Base-by-base conservation (phyloP, 768 basidiomycete genomes). In the Pleurotus tuber-regium region DNA sequence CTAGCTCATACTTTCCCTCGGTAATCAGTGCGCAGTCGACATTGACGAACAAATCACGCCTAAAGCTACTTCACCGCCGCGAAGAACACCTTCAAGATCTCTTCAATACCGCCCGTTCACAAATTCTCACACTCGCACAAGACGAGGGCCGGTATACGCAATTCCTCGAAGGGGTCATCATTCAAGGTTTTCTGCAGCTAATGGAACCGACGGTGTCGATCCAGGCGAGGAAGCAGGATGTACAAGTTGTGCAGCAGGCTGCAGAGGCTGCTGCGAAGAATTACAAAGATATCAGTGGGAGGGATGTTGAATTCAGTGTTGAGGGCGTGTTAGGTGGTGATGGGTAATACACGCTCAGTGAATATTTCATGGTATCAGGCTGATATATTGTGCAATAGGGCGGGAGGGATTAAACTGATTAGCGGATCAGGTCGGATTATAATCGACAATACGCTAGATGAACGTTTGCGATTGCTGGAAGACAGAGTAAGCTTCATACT, bases 391-490 rank as follows among this genome's bases (percentile, higher is more conserved):
- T 12, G n/a, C 25, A 57, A 5, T 54, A 92, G 91, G 56, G 82
- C 94, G 51, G 97, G 97, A 11, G 96, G 96, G 11, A 72, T 97
- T 41, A 84, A 85, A 61, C 79, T 98, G 14, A 63, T 79, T 11
- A 89, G 80, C 47, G 87, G 86, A 18, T 77, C 77, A 8, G 77
- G 79, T 28, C 82, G 92, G 46, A 98, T 98, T 66, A 87, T 83
- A 18, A 78, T 99, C 19, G 90, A 98, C 69, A 98, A 99, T 64
- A 94, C 95, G 2, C 74, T 99, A 44, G 95, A 96, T 59, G 94
- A 98, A 67, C 80, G 96, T 41, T 69, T 99, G 62, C 78, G 85
- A 57, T 67, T 98, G 57, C 72, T 99, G 33, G 94, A 98, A 70
- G 92, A 97, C 63, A 79, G 88, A 70, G 93, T 92, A 56, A 56